Percentiles rank a stretch among this genome's conserved stretches.
Evolutionary conservation across 148 eudicot species (phyloP).

Genomic region (Vaccinium vitisidaea): DNA sequence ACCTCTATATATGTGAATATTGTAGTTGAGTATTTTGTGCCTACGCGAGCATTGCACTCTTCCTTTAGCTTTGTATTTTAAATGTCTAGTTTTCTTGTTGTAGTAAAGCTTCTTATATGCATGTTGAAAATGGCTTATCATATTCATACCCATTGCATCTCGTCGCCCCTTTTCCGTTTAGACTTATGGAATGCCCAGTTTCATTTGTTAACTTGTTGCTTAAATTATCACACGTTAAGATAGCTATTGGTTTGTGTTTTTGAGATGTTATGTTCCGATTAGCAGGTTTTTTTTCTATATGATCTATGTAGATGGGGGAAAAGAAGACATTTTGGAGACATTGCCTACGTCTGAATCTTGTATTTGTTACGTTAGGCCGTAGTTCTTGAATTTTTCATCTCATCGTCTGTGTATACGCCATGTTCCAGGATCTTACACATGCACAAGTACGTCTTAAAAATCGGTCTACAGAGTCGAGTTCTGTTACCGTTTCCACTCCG

Average conservation of each 20-base stretch:
- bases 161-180: background rate
- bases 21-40: constrained; percentile 19
- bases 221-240: background rate
- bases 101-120: background rate
- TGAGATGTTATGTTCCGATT: background rate
- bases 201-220: background rate
- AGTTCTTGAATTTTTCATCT: background rate
- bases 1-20: constrained; percentile 31
- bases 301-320: too few species aligned
- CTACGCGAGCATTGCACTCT: constrained; percentile 11
- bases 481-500: background rate
- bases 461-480: background rate
- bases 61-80: constrained; percentile 7
- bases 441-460: background rate
- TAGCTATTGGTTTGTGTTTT: background rate
- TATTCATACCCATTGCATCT: background rate
- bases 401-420: background rate
- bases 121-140: background rate
- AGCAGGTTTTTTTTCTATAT: too few species aligned
- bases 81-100: background rate
- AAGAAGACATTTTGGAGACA: too few species aligned
- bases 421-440: background rate
- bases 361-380: background rate
- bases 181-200: background rate
- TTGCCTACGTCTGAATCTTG: background rate